Evolutionary conservation across 805 yeast genomes (phyloP), one percentile per base, ranked within the genome.

Genomic region (Torulaspora gathmanii): DNA sequence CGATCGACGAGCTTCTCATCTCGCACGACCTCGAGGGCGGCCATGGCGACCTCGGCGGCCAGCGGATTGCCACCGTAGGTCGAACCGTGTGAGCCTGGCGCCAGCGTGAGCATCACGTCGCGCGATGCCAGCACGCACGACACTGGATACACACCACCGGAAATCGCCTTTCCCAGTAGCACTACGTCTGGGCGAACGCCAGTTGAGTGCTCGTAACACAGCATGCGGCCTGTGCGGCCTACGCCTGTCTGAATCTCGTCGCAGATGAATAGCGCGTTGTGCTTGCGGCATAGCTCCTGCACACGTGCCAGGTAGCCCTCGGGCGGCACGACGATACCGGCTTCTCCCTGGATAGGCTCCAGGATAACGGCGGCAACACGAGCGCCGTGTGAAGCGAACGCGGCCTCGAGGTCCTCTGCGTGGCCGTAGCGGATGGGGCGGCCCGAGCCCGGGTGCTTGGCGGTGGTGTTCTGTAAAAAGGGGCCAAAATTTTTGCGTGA

Each of bases 311-410:
- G 76, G 71, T 90, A 91, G 58, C 79, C 95, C 40, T 65, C 70
- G 54, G 93, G 93, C 43, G 98, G 97, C 20, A 90, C 96, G 22
- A 90, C 91, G 54, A 91, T 91, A 56, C 98, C 98, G 27, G 98
- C 98, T 68, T 91, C 98, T 66, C 98, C 98, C 68, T 91, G 98
- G 61, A 90, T 90, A 51, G 97, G 97, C 71, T 91, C 98, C 57
- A 91, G 78, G 53, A 91, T 71, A 54, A 91, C 78, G 33, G 96
- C 98, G 36, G 96, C 95, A 53, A 91, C 80, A 64, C 80, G 82
- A 65, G 86, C 91, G 53, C 96, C 96, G 19, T 91, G 88, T 46
- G 78, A 78, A 53, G 75, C 71, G 59, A 90, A 81, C 2, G 95
- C 96, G 55, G 73, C 73, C 68, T 88, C 89, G 42, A 91, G 80